Conservation (phyloP, 2,329 filamentous ascomycete species). For the Paraphoma sp. region DNA sequence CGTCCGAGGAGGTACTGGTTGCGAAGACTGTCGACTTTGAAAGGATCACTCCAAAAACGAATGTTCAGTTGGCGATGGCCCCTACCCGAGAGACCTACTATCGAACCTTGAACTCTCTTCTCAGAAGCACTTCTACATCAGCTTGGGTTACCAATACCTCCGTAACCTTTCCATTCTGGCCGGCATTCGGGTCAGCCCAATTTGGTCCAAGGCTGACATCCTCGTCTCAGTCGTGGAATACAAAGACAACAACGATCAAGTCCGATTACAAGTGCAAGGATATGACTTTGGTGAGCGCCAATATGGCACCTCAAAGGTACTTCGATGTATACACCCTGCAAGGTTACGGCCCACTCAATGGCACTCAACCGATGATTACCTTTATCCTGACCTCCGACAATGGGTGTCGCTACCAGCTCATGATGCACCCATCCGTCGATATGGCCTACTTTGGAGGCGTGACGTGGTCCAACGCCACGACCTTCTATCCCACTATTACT, state of each 20-base stretch:
- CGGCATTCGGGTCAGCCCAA: slow-evolving; percentile 14
- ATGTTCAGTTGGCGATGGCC: neutral
- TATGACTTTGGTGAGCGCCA: slow-evolving; percentile 19
- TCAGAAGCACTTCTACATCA: slow-evolving; percentile 19
- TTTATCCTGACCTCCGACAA: slow-evolving; percentile 15
- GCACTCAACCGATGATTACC: slow-evolving; percentile 18
- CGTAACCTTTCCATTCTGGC: slow-evolving; percentile 21
- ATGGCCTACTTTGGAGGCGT: slow-evolving; percentile 16
- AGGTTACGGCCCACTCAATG: slow-evolving; percentile 13
- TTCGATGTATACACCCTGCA: slow-evolving; percentile 1
- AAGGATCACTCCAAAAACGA: slow-evolving; percentile 4
- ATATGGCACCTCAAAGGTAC: slow-evolving; percentile 6
- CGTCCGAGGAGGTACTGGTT: slow-evolving; percentile 17
- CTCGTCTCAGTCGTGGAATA: slow-evolving; percentile 10
- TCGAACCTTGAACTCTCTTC: slow-evolving; percentile 13
- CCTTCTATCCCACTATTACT: slow-evolving; percentile 2
- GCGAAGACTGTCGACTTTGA: slow-evolving; percentile 8
- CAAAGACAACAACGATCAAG: slow-evolving; percentile 6
- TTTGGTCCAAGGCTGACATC: slow-evolving; percentile 12
- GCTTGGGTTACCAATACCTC: slow-evolving; percentile 20
- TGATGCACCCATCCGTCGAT: slow-evolving; percentile 13
- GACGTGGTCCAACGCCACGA: slow-evolving; percentile 17
- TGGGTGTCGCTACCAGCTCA: slow-evolving; percentile 18
- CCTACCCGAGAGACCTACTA: slow-evolving; percentile 19
- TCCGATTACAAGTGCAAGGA: slow-evolving; percentile 12